Conservation (phyloP, 768 basidiomycete genomes). For the Mycena amicta region DNA sequence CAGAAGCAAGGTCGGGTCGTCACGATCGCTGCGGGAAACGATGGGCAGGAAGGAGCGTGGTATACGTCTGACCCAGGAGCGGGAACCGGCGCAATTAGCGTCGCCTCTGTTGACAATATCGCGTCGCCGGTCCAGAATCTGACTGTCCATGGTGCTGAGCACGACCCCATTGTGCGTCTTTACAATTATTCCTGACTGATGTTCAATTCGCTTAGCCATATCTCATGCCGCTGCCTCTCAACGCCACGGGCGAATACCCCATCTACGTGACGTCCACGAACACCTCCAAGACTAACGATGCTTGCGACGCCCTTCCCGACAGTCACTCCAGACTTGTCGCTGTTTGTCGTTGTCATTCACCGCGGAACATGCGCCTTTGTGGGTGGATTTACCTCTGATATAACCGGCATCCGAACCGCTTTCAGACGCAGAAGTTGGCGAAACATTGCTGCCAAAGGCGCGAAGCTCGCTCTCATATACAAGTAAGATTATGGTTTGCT, state of each 20-base stretch:
- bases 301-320: slow-evolving; percentile 43
- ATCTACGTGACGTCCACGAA: slow-evolving; percentile 45
- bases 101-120: slow-evolving; percentile 26
- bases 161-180: slow-evolving; percentile 16
- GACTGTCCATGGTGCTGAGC: slow-evolving; percentile 14
- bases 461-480: slow-evolving; percentile 36
- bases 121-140: slow-evolving; percentile 10
- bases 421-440: slow-evolving; percentile 37
- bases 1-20: slow-evolving; percentile 47
- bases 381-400: slow-evolving; percentile 11
- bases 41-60: slow-evolving; percentile 46
- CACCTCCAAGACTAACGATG: slow-evolving; percentile 40
- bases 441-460: slow-evolving; percentile 41
- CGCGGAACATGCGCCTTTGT: slow-evolving; percentile 47
- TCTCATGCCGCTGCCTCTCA: slow-evolving; percentile 38
- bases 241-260: slow-evolving; percentile 35
- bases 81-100: slow-evolving; percentile 43
- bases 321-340: slow-evolving; percentile 40
- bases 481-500: slow-evolving; percentile 33
- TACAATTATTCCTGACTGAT: background rate
- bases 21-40: slow-evolving; percentile 50
- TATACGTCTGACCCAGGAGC: slow-evolving; percentile 42
- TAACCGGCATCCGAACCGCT: background rate
- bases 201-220: slow-evolving; percentile 27
- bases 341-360: slow-evolving; percentile 42